A percentile compares a stretch with the other conserved stretches of the same genome.
Evolutionary conservation across 2,329 filamentous ascomycete species (phyloP).

Genomic region (Penicillium italicum): DNA sequence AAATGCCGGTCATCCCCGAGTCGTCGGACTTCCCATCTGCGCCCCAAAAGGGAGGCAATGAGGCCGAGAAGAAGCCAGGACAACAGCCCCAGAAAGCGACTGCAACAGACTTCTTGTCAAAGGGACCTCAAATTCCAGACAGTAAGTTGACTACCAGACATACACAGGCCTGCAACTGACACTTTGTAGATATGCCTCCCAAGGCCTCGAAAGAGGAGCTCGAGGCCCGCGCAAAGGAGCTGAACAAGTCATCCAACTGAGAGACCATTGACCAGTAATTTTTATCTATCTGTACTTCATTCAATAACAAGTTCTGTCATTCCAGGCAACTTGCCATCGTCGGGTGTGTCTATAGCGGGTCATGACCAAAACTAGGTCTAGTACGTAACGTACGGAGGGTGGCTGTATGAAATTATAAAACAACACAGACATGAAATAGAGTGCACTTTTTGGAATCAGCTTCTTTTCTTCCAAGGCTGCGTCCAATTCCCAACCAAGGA

Average conservation of each 20-base stretch:
- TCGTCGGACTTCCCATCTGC: slow-evolving; percentile 24
- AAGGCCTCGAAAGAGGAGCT: slow-evolving; percentile 62
- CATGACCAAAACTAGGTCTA: not conserved
- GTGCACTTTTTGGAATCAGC: too few species aligned
- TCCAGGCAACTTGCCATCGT: not conserved
- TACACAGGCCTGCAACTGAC: not conserved
- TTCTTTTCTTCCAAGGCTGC: not conserved
- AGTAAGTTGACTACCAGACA: slow-evolving; percentile 23
- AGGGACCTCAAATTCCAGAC: slow-evolving; percentile 47
- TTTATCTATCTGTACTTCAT: not conserved
- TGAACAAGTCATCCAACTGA: slow-evolving; percentile 47
- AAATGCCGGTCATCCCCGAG: slow-evolving; percentile 33
- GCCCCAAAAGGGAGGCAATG: slow-evolving; percentile 18
- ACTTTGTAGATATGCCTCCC: slow-evolving; percentile 38
- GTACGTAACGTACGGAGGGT: not conserved
- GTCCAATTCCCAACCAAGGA: not conserved
- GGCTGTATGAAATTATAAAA: not conserved
- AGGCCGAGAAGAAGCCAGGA: slow-evolving; percentile 25
- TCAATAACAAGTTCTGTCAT: not conserved
- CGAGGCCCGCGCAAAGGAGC: slow-evolving; percentile 58
- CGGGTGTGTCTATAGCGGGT: not conserved
- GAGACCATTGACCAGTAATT: not conserved
- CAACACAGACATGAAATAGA: not conserved
- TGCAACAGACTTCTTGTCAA: slow-evolving; percentile 36
- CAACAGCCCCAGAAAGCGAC: slow-evolving; percentile 35